Conservation (phyloP, 805 yeast species). For the Pichia paraexigua region DNA sequence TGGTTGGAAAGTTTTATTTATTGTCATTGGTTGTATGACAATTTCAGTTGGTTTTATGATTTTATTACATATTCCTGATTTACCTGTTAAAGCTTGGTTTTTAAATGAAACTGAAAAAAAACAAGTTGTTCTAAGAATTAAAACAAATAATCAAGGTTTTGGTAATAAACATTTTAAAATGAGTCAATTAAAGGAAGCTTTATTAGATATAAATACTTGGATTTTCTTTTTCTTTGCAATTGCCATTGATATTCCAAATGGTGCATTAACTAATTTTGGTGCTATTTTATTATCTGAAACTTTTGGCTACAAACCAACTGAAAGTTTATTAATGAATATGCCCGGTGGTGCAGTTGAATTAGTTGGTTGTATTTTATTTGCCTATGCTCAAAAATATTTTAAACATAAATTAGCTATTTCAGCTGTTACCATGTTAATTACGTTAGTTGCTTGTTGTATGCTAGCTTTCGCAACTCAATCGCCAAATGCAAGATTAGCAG, state of each 20-base stretch:
- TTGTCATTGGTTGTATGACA: slow-evolving; percentile 29
- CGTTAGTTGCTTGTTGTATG: slow-evolving; percentile 12
- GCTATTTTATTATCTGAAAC: slow-evolving; percentile 28
- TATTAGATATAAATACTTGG: slow-evolving; percentile 33
- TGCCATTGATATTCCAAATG: slow-evolving; percentile 25
- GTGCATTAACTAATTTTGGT: slow-evolving; percentile 40
- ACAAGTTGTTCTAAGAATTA: slow-evolving; percentile 24
- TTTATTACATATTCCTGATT: slow-evolving; percentile 26
- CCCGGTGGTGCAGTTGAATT: slow-evolving; percentile 26
- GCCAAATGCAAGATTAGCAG: slow-evolving; percentile 20
- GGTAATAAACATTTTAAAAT: slow-evolving; percentile 23
- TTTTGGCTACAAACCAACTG: slow-evolving; percentile 24
- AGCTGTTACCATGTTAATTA: slow-evolving; percentile 12
- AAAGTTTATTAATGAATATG: slow-evolving; percentile 22
- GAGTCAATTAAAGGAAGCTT: slow-evolving; percentile 23
- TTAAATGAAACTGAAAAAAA: slow-evolving; percentile 32
- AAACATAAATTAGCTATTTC: slow-evolving; percentile 21
- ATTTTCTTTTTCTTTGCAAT: slow-evolving; percentile 29
- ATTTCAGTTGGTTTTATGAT: slow-evolving; percentile 27
- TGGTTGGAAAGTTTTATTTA: slow-evolving; percentile 28
- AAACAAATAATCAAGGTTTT: slow-evolving; percentile 31
- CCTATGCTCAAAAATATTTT: slow-evolving; percentile 20
- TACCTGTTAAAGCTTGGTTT: slow-evolving; percentile 29
- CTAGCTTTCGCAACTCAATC: slow-evolving; percentile 16
- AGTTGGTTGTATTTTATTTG: slow-evolving; percentile 28